Conservation (phyloP, 139 green algal genomes). For the Ettlia oleoabundans region DNA sequence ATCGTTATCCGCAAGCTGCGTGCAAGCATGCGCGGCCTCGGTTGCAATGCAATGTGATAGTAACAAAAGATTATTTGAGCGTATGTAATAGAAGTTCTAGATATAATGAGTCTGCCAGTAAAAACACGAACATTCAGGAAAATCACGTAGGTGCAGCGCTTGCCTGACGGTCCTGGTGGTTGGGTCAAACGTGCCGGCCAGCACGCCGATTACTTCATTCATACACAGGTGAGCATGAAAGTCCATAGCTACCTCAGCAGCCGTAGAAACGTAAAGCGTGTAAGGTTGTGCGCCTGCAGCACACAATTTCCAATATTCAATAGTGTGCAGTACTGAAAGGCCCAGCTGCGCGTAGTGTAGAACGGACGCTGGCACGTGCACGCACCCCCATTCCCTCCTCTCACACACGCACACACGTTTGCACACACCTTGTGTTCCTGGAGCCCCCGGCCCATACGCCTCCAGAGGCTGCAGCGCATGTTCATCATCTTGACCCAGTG, state of each 20-base stretch:
- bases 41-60: background rate
- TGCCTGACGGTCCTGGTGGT: constrained; percentile 37
- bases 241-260: constrained; percentile 72
- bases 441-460: constrained; percentile 45
- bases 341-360: background rate
- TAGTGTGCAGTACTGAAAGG: background rate
- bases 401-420: background rate
- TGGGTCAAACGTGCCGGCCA: constrained; percentile 65
- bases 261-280: constrained; percentile 52
- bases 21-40: background rate
- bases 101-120: too few species aligned
- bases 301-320: background rate
- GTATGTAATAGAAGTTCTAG: too few species aligned
- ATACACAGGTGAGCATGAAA: constrained; percentile 77
- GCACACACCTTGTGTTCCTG: constrained; percentile 8
- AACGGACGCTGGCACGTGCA: background rate
- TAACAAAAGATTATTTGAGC: too few species aligned
- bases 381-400: background rate
- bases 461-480: constrained; percentile 64
- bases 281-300: constrained; percentile 63
- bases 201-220: constrained; percentile 76
- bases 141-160: too few species aligned
- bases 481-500: constrained; percentile 39
- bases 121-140: too few species aligned
- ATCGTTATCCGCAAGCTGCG: background rate